Conservation (phyloP, 1,284 basidiomycete species). For the Cutaneotrichosporon arboriforme region DNA sequence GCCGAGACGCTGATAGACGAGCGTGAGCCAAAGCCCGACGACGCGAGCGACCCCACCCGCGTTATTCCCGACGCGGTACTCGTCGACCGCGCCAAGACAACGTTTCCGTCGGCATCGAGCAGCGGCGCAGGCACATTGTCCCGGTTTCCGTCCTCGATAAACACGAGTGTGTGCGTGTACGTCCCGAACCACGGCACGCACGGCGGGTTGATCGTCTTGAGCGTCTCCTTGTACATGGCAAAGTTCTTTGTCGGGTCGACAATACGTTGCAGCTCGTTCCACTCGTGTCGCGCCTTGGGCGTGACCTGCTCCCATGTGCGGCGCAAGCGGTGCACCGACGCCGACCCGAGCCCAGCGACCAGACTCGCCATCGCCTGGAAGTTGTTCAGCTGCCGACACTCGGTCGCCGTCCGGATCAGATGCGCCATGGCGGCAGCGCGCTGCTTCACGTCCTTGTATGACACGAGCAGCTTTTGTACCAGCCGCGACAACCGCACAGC, state of each 20-base stretch:
- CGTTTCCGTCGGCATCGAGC: neutral
- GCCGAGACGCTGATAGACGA: conserved; percentile 1
- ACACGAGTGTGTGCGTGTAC: conserved; percentile 89
- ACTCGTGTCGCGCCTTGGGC: conserved; percentile 46
- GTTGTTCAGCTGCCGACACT: conserved; percentile 80
- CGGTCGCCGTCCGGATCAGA: conserved; percentile 83
- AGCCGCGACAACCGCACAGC: conserved; percentile 78
- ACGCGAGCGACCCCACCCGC: neutral
- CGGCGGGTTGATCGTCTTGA: conserved; percentile 81
- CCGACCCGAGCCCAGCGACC: conserved; percentile 86
- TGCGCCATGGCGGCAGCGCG: conserved; percentile 78
- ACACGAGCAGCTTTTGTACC: conserved; percentile 80
- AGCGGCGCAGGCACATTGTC: conserved; percentile 60
- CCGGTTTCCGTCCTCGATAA: conserved; percentile 97
- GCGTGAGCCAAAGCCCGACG: neutral
- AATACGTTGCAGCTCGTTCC: conserved; percentile 67
- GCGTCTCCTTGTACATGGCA: conserved; percentile 77
- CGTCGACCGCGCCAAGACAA: neutral
- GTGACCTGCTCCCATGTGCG: conserved; percentile 66
- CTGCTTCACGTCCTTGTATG: conserved; percentile 73
- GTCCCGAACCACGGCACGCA: conserved; percentile 98
- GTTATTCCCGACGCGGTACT: neutral
- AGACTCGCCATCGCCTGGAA: conserved; percentile 97
- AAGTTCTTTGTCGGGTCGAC: conserved; percentile 91
- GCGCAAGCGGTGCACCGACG: conserved; percentile 85